Conservation (phyloP, 2,329 filamentous ascomycete genomes). For the Pseudogymnoascus sp. region DNA sequence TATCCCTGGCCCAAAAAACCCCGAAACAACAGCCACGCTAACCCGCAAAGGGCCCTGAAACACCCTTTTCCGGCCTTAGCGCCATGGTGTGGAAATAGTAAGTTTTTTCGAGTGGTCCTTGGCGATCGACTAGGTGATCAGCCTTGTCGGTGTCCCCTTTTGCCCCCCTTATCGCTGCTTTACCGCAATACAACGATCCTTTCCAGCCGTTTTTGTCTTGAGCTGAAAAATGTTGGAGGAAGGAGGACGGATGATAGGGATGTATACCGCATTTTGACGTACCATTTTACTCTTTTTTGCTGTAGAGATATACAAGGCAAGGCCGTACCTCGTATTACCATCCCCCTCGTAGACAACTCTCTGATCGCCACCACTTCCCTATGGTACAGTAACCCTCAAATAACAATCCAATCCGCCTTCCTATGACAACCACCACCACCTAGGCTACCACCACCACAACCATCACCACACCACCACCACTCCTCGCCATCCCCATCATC, state of each 20-base stretch:
- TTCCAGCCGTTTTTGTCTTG: background rate
- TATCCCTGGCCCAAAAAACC: background rate
- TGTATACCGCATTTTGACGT: no score
- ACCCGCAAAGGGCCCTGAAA: background rate
- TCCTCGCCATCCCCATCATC: background rate
- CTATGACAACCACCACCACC: background rate
- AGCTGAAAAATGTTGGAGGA: background rate
- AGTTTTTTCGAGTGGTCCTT: background rate
- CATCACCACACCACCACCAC: background rate
- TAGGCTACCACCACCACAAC: background rate
- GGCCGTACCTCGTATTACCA: no score
- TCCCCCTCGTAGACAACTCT: no score
- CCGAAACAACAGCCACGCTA: background rate
- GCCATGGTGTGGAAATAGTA: background rate
- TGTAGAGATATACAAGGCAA: no score
- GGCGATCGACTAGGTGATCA: background rate
- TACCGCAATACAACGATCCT: no score
- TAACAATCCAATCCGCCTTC: no score
- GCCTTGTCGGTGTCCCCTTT: background rate
- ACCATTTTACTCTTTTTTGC: no score
- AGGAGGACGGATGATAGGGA: no score
- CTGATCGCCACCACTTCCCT: no score
- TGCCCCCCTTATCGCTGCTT: background rate
- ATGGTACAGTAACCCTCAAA: background rate
- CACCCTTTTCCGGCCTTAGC: background rate